A percentile compares a stretch with the other conserved stretches of the same genome.
Conservation (phyloP, 305 asterid genomes). For the Fraxinus latifolia region DNA sequence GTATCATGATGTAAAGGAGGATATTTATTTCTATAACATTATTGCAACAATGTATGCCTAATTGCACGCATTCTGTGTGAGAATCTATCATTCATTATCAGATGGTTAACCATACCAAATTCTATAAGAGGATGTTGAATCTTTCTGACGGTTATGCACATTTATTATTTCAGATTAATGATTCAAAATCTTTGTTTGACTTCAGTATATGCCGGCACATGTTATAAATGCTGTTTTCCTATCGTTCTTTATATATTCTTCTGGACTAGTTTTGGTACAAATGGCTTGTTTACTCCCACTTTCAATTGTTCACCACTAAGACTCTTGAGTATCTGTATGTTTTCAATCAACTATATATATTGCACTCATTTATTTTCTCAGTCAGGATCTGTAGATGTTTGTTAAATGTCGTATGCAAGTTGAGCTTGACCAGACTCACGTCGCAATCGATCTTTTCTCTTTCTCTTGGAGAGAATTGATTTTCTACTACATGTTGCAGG, state of each 20-base stretch:
- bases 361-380: conserved; percentile 14
- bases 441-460: background rate
- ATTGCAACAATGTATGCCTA: background rate
- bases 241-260: background rate
- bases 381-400: background rate
- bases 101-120: background rate
- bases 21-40: background rate
- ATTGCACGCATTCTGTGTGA: background rate
- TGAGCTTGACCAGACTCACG: conserved; percentile 8
- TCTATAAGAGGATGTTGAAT: background rate
- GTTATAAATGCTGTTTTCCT: background rate
- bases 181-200: background rate
- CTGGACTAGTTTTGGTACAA: background rate
- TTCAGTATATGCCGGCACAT: background rate
- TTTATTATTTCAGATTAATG: background rate
- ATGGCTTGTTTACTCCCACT: background rate
- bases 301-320: background rate
- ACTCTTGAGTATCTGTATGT: background rate
- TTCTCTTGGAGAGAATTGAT: conserved; percentile 20
- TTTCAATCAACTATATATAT: conserved; percentile 12
- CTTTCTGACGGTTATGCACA: background rate
- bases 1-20: conserved; percentile 5
- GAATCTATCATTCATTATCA: background rate
- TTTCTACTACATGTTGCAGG: conserved; percentile 50
- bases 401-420: conserved; percentile 3